Evolutionary conservation across 371 early-diverging fungal genomes (phyloP).

Genomic region (Syncephalastrum sp.): DNA sequence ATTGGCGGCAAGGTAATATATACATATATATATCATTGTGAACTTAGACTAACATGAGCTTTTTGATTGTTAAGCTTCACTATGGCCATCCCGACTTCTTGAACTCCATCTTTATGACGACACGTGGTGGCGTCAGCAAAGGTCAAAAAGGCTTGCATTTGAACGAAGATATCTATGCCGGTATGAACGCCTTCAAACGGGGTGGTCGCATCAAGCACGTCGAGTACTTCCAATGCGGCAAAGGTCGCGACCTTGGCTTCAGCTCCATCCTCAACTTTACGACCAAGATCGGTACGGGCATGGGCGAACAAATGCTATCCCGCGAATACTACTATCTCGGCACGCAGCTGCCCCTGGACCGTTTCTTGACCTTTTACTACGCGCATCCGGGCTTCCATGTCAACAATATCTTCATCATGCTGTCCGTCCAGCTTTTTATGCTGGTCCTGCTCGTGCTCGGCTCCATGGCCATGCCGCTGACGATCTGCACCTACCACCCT

Average conservation of each 20-base stretch:
- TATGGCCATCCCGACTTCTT: constrained; percentile 94
- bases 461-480: constrained; percentile 62
- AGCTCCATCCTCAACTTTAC: constrained; percentile 86
- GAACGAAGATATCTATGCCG: constrained; percentile 94
- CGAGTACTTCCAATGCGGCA: constrained; percentile 91
- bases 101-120: constrained; percentile 87
- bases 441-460: constrained; percentile 74
- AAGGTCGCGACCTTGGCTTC: constrained; percentile 91
- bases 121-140: constrained; percentile 86
- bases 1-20: constrained; percentile 68
- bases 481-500: constrained; percentile 39
- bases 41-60: neutral
- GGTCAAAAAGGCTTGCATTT: constrained; percentile 90
- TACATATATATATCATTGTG: neutral
- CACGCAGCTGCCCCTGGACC: constrained; percentile 78
- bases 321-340: constrained; percentile 90
- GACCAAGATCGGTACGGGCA: constrained; percentile 90
- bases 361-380: constrained; percentile 87
- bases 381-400: constrained; percentile 91
- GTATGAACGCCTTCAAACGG: constrained; percentile 85
- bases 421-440: constrained; percentile 85
- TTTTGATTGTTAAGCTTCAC: constrained; percentile 48
- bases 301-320: constrained; percentile 92
- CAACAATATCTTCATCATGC: constrained; percentile 89
- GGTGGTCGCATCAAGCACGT: constrained; percentile 89